Base-by-base conservation (phyloP, 2,329 filamentous ascomycete species). In the Microsporum canis region DNA sequence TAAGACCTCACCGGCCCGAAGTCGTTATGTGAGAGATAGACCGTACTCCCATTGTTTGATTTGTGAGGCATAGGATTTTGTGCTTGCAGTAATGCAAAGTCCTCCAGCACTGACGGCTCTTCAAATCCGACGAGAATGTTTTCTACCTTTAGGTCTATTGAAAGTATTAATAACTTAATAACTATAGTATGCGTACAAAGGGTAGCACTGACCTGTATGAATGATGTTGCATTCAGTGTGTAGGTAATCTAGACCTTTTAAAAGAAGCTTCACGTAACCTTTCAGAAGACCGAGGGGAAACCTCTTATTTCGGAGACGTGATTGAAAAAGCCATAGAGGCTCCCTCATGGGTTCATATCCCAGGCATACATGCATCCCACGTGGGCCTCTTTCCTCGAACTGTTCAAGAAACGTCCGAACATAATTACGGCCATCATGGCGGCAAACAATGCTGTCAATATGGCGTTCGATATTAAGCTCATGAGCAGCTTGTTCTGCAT, bases 201-300 rank as follows among this genome's bases (percentile, higher is more conserved):
- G 34, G 10, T 36, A 36, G 39, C 39, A 31, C 45, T 34, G 62
- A 75, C 75, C 74, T 17, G 76, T 77, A 64, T 78, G 75, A 23
- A 78, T 72, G 29, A 78, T 62, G 58, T 70, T 69, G 60, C 74
- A 76, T 60, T 77, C 70, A 2, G 72, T 66, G 65, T 78, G 75
- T n/a, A 78, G 69, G 63, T 75, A 78, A 58, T 77, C 72, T 2
- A 78, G 71, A 8, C 70, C 71, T 57, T 71, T 63, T 3, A 78
- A 70, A 12, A 78, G 68, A 43, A 71, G 67, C 51, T 69, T 69
- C 6, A 75, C 43, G n/a, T 72, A 63, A 31, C 68, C 64, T 60
- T 72, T 74, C 5, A 73, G 65, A 27, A 72, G 65, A 49, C 66
- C 66, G 10, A 66, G 63, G 5, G 67, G 70, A 23, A 75, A 67